A percentile compares a stretch with the other conserved stretches of the same genome.
Conservation (phyloP, 768 basidiomycete species). For the Boletus reticulatus region DNA sequence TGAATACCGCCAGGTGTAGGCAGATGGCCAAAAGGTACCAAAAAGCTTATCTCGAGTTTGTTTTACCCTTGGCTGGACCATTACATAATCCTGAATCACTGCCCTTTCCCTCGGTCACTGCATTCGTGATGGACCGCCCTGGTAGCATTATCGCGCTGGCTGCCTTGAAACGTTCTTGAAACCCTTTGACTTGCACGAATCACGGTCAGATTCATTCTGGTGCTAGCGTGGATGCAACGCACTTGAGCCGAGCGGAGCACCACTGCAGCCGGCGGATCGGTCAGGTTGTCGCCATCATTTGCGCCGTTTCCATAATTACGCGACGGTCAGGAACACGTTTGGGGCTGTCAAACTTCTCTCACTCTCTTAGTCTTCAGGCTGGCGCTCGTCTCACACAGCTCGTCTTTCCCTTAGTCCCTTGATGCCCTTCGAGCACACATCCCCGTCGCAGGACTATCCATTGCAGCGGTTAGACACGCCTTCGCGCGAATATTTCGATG, state of each 20-base stretch:
- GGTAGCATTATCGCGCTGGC: too few species aligned
- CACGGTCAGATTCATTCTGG: too few species aligned
- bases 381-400: conserved; percentile 5
- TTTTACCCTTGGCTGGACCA: background rate
- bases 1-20: too few species aligned
- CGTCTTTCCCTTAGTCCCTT: background rate
- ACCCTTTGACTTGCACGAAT: too few species aligned
- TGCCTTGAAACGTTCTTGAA: background rate
- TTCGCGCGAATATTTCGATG: background rate
- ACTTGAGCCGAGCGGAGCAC: too few species aligned
- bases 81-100: background rate
- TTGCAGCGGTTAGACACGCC: background rate
- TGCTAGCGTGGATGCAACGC: too few species aligned
- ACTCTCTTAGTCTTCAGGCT: conserved; percentile 6
- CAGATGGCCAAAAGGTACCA: background rate
- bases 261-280: background rate
- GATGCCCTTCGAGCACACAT: conserved; percentile 20
- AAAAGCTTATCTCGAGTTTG: background rate
- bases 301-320: conserved; percentile 17
- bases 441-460: background rate
- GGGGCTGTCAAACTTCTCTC: conserved; percentile 12
- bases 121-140: background rate
- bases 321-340: conserved; percentile 16
- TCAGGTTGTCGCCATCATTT: background rate
- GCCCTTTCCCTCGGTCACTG: background rate